Evolutionary conservation across 345 rosid species (phyloP).

Genomic region (Boechera stricta): DNA sequence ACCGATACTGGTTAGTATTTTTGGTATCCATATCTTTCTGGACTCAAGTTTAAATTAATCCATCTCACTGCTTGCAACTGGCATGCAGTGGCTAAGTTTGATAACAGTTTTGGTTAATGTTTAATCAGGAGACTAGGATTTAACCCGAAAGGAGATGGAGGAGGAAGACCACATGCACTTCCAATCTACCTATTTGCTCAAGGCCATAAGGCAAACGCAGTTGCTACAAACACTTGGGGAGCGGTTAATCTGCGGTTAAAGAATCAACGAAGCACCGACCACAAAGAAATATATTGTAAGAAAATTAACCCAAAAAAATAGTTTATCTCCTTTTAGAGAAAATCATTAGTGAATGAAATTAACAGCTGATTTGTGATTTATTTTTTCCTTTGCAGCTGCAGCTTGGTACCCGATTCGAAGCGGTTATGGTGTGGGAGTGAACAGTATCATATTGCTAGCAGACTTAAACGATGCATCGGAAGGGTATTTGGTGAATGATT

Average conservation of each 20-base stretch:
- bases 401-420: slow-evolving; percentile 43
- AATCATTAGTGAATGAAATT: too few species aligned
- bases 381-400: slow-evolving; percentile 16
- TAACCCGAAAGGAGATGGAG: too few species aligned
- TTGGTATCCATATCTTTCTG: background rate
- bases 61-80: background rate
- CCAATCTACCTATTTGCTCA: too few species aligned
- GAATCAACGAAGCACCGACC: slow-evolving; percentile 38
- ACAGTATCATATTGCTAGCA: slow-evolving; percentile 29
- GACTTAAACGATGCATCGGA: slow-evolving; percentile 30
- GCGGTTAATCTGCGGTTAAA: slow-evolving; percentile 40
- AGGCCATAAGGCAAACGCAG: slow-evolving; percentile 17
- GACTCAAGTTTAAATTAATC: background rate
- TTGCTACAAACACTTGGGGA: slow-evolving; percentile 39
- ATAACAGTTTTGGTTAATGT: too few species aligned
- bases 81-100: too few species aligned
- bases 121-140: too few species aligned
- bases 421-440: slow-evolving; percentile 32
- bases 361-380: background rate
- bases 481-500: slow-evolving; percentile 46
- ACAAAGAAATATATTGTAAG: slow-evolving; percentile 33
- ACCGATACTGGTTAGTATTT: slow-evolving; percentile 46
- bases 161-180: too few species aligned
- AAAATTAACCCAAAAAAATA: background rate
- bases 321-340: too few species aligned